These are phyloP conservation scores for Ceratocystiopsis sp. DNA, from an alignment of 2,329 filamentous ascomycete genomes.

Conservation along the genomic window DNA sequence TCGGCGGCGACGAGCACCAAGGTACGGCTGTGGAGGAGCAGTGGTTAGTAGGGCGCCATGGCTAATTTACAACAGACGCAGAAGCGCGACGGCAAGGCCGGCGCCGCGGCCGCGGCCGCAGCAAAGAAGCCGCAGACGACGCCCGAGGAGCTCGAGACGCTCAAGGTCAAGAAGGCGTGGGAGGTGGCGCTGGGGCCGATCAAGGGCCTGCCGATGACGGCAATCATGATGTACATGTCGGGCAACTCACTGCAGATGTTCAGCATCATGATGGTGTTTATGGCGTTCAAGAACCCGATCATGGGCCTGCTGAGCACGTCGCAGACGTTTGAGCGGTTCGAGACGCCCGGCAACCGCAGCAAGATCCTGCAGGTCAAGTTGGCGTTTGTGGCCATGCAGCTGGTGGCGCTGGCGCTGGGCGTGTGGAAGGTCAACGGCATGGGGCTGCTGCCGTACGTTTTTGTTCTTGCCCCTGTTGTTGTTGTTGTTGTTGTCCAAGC, in stretches of 20 bases:
- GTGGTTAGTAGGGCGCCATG: too few species aligned
- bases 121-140: constrained; percentile 42
- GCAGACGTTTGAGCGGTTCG: constrained; percentile 77
- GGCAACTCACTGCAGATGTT: constrained; percentile 97
- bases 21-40: constrained; percentile 21
- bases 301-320: constrained; percentile 70
- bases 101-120: constrained; percentile 26
- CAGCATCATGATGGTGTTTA: constrained; percentile 99
- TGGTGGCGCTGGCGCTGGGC: constrained; percentile 67
- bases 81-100: constrained; percentile 24
- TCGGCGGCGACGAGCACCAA: constrained; percentile 33
- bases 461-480: background rate
- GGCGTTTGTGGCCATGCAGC: constrained; percentile 75
- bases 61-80: background rate
- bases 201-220: constrained; percentile 94
- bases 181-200: constrained; percentile 86
- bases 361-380: constrained; percentile 71
- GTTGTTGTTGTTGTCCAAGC: background rate
- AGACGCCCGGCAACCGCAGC: constrained; percentile 58
- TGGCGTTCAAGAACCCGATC: constrained; percentile 94
- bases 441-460: constrained; percentile 71
- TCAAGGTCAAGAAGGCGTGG: constrained; percentile 98
- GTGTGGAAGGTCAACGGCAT: constrained; percentile 96
- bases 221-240: constrained; percentile 99
- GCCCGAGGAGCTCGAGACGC: constrained; percentile 74